Evolutionary conservation across 768 basidiomycete species (phyloP), one percentile per base, ranked within the genome.

Genomic region (Hemileccinum rubropunctum): DNA sequence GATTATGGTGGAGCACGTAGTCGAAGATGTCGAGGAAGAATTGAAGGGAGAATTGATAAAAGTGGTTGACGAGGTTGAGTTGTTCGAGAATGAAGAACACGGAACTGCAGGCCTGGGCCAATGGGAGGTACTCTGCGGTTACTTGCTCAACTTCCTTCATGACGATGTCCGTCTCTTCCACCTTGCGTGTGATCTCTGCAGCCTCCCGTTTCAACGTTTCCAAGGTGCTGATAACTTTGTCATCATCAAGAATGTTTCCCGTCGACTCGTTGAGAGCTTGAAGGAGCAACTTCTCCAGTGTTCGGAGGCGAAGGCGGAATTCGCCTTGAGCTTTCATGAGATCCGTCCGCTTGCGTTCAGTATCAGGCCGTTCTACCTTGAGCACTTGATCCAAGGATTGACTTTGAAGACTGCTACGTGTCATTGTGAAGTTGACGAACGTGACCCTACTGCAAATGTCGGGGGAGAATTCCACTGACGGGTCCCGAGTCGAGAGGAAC

Each of bases 11-110:
- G 8, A 98, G 80, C 50, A 95, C 84, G 59, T 88, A 91, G 71
- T 98, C 92, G 71, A 99, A 99, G 63, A 98, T 95, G 66, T 97
- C 95, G 51, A 98, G 80, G 88, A 99, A 99, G 79, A 95, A 98
- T 26, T 78, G 86, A 40, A 99, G 79, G 2, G 97, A 98, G 77
- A 99, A 99, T 68, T 98, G 92, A 64, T 99, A 99, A 75, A 98
- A 98, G 71, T 97, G 95, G 63, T 95, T 92, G 73, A 98, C 82
- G 46, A 88, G 78, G 65, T 91, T 88, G 43, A 98, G 79, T 62
- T 98, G 94, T 62, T 98, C 95, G 59, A 99, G 75, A 51, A 95
- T 88, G 73, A 99, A 99, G 81, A 91, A 99, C 37, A 98, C 85
- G 1, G 92, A 84, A 65, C 94, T 95, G 78, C 95, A 97, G 4